Percentiles rank a stretch among this genome's conserved stretches.
Conservation (phyloP, 1,284 basidiomycete species). For the Binderoboletus segoi region DNA sequence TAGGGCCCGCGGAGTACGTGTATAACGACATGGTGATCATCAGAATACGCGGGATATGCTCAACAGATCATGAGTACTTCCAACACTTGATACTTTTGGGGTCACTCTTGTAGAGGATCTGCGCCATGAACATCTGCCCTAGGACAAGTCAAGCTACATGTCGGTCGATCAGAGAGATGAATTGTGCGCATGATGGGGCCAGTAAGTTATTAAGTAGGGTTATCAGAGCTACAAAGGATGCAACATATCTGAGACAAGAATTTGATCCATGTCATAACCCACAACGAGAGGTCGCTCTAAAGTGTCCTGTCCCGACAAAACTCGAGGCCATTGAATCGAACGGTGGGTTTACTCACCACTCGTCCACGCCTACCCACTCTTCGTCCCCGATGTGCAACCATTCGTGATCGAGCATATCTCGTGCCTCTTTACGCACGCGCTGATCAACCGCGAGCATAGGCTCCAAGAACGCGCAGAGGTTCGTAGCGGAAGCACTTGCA, state of each 20-base stretch:
- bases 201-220: constrained; percentile 4
- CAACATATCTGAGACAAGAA: constrained; percentile 15
- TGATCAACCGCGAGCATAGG: constrained; percentile 82
- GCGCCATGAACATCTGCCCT: too few species aligned
- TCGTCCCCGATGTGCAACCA: constrained; percentile 66
- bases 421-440: constrained; percentile 67
- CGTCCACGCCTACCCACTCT: constrained; percentile 46
- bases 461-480: constrained; percentile 71
- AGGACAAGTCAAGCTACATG: too few species aligned
- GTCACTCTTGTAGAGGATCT: too few species aligned
- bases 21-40: too few species aligned
- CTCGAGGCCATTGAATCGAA: neutral
- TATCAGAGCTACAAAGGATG: neutral
- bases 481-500: constrained; percentile 55
- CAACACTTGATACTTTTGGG: too few species aligned
- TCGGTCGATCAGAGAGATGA: neutral
- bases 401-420: constrained; percentile 69
- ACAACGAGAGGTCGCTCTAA: constrained; percentile 9
- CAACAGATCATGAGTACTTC: too few species aligned
- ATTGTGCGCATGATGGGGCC: neutral
- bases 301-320: constrained; percentile 8
- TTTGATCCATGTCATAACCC: neutral
- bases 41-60: too few species aligned
- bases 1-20: too few species aligned
- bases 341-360: constrained; percentile 42